Base-by-base conservation (phyloP, 2,329 filamentous ascomycete genomes). In the Dactylella cylindrospora region DNA sequence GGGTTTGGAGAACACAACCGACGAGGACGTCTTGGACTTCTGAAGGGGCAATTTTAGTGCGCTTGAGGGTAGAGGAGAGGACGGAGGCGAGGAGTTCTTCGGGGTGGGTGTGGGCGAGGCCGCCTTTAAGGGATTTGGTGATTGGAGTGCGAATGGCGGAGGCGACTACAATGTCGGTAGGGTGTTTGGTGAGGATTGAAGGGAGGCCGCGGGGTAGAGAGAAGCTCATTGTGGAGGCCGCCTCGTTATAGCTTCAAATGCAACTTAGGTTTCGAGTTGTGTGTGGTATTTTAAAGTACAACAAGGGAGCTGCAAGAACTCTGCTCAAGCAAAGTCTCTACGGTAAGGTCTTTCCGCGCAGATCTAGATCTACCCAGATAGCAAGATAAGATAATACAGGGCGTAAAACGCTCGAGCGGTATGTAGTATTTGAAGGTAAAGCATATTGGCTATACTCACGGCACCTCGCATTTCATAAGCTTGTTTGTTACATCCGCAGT, bases 91-190 rank as follows among this genome's bases (percentile, higher is more conserved):
- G 85, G 50, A 96, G 80, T 73, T 95, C 88, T 73, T 96, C 90
- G 12, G 93, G 90, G 75, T 91, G 90, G 41, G 90, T 85, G 72
- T 95, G 87, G 73, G 88, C 88, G 70, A 96, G 83, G 13, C 81
- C 80, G 70, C 90, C 90, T 70, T 88, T 88, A 77, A 89, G 85
- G 32, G 89, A 83, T 66, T 88, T 83, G 61, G 86, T 91, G 66
- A 96, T 80, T 32, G 90, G 87, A 5, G 90, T 96, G 68, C 90
- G 88, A 32, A 95, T 80, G n/a, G 90, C 84, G 15, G 90, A 94
- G 68, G 95, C 83, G 71, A 96, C 86, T 69, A 96, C 88, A 33
- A 89, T 81, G 75, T 96, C 90, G 66, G 84, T 81, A 32, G 89
- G 85, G 19, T 83, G 76, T 74, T 93, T 95, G 70, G 84, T 75